These are phyloP conservation scores for Capsicum chinense DNA, from an alignment of 257 asterid genomes.

Conservation along the genomic window DNA sequence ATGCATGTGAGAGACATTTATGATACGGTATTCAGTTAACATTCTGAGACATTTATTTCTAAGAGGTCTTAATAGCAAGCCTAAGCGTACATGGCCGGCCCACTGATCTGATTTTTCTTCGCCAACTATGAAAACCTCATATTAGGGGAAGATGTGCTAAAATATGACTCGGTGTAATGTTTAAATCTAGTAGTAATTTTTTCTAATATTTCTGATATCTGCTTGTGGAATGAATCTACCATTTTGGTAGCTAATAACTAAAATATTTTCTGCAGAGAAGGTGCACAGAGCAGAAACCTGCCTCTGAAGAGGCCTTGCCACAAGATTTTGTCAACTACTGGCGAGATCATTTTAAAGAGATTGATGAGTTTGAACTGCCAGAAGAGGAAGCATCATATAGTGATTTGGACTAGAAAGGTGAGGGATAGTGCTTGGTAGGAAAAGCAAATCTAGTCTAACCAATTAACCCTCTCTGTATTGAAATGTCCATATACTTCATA, in stretches of 20 bases:
- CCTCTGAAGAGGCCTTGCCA: conserved; percentile 42
- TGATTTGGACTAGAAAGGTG: conserved; percentile 51
- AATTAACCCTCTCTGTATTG: conserved; percentile 44
- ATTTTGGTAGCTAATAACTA: conserved; percentile 20
- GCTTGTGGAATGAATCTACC: not conserved
- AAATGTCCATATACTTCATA: conserved; percentile 26
- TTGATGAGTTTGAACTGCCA: conserved; percentile 72
- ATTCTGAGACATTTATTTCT: conserved; percentile 14
- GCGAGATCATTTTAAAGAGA: conserved; percentile 68
- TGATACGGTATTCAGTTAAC: not conserved
- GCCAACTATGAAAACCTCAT: conserved; percentile 7
- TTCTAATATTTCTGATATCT: not conserved
- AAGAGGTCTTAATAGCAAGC: conserved; percentile 8
- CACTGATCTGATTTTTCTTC: not conserved
- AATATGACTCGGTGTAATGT: not conserved
- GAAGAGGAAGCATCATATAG: conserved; percentile 66
- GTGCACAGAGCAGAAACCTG: conserved; percentile 31
- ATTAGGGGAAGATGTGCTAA: not conserved
- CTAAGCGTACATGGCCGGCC: not conserved
- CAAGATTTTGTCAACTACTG: conserved; percentile 60
- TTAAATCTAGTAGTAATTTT: not conserved
- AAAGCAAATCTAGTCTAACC: conserved; percentile 30
- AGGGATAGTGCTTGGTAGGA: conserved; percentile 20
- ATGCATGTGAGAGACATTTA: not conserved
- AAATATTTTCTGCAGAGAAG: conserved; percentile 56